Base-by-base conservation (phyloP, 148 eudicot genomes). In the Silene conica region DNA sequence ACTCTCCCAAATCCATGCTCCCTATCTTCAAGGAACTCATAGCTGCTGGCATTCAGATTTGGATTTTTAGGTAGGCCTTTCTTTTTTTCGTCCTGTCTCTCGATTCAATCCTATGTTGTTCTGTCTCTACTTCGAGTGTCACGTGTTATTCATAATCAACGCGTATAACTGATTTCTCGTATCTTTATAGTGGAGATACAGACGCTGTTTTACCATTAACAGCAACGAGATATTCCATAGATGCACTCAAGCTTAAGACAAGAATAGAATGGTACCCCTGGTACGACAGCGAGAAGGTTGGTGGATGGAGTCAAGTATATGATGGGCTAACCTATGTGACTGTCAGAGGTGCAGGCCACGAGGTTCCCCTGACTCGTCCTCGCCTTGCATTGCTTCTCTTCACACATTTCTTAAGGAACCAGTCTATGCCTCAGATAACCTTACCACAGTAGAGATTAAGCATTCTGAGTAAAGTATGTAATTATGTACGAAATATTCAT, bases 1-100 rank as follows among this genome's bases (percentile, higher is more conserved):
- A 84, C 73, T 84, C 87, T 63, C 87, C 83, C 13, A 79, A 72
- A 68, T 78, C 85, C 56, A 77, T 86, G 86, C 86, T 83, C 23
- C 86, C 89, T 20, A 62, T 81, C 71, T 74, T 79, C 73, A 79
- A 81, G 22, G 85, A 86, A 50, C 85, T 86, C 34, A 83, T 86
- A 15, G 80, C 76, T 19, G 70, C 89, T 25, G 89, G 85, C 55
- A 18, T 82, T 21, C 75, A 57, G 55, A 76, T 80, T 23, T 80
- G 82, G 79, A 71, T 80, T 34, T 80, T 80, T 69, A 80, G 79
- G 82, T 79, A 65, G 18, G n/a, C n/a, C n/a, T n/a, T n/a, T n/a
- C n/a, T n/a, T n/a, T n/a, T n/a, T n/a, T n/a, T n/a, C n/a, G n/a
- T n/a, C n/a, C n/a, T n/a, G n/a, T n/a, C n/a, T n/a, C n/a, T n/a